Evolutionary conservation across 768 basidiomycete genomes (phyloP), one percentile per base, ranked within the genome.

Genomic region (Lentinula raphanica): DNA sequence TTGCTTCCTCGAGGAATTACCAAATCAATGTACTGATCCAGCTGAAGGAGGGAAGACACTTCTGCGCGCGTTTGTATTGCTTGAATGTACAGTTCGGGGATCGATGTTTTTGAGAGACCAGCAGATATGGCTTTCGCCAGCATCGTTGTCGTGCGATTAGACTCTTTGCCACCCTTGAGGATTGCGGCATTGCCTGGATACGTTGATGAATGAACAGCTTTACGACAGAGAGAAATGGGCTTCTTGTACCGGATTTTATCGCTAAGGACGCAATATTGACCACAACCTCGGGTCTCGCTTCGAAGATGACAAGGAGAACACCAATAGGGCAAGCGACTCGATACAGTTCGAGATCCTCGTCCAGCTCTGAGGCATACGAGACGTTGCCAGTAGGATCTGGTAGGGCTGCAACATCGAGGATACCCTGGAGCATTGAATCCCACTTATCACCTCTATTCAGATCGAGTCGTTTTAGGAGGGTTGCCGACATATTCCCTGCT

Each of bases 1-100:
- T 96, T 96, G 67, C 95, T 94, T 5, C 97, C 97, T 55, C 97
- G 79, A 1, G 97, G 97, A 68, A 98, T 98, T 54, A 98, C 95
- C 21, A 99, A 79, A 71, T 98, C 95, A 66, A 99, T 98, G 72
- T 93, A 95, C 46, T 82, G 82, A 69, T 98, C 96, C 65, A 95
- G 81, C 6, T 81, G 78, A 5, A 99, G 84, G 29, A 99, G 74
- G 1, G 89, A 86, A 0, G 94, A 87, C 5, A 99, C 94, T 69
- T 98, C 94, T 49, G 85, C 86, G 15, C 97, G 83, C 1, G 94
- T 93, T 64, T 96, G 91, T 49, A 99, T 87, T 15, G 89, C 82
- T 70, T 98, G 97, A 59, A 99, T 86, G 71, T 94, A 97, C 3
- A 87, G 82, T 9, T 74, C 74, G 0, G 93, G 91, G 4, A 98